Percentiles rank a stretch among this genome's conserved stretches.
Evolutionary conservation across 2,329 filamentous ascomycete species (phyloP).

Genomic region (Colletotrichum sp.): DNA sequence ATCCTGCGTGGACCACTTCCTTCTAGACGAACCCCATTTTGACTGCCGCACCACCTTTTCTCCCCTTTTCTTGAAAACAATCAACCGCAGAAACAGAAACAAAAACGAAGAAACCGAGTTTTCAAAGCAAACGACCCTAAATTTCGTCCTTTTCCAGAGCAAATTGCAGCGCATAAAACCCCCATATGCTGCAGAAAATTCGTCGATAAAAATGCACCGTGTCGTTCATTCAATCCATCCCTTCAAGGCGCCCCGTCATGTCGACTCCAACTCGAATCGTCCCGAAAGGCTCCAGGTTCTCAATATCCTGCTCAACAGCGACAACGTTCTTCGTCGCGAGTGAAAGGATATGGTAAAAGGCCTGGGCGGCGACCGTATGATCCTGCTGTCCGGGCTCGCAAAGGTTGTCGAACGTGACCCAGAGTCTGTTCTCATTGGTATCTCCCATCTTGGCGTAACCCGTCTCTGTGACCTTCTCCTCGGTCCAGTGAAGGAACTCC

Average conservation of each 20-base stretch:
- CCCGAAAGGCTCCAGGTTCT: constrained; percentile 46
- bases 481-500: constrained; percentile 51
- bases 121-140: background rate
- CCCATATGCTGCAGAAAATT: background rate
- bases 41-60: background rate
- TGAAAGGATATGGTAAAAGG: constrained; percentile 75
- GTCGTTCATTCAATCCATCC: background rate
- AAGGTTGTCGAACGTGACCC: constrained; percentile 72
- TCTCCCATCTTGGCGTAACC: constrained; percentile 34
- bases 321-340: constrained; percentile 72
- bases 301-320: constrained; percentile 63
- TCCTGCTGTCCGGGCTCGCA: constrained; percentile 62
- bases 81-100: background rate
- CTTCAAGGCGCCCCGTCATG: background rate
- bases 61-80: background rate
- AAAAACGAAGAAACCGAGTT: background rate
- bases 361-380: constrained; percentile 72
- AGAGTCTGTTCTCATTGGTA: constrained; percentile 37
- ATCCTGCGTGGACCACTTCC: background rate
- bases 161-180: background rate
- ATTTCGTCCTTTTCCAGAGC: background rate
- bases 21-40: background rate
- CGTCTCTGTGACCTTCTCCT: constrained; percentile 37
- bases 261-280: constrained; percentile 47
- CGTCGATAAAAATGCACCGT: background rate